These are phyloP conservation scores for Groenewaldozyma auringiensis DNA, from an alignment of 1,139 yeast genomes.

Conservation along the genomic window DNA sequence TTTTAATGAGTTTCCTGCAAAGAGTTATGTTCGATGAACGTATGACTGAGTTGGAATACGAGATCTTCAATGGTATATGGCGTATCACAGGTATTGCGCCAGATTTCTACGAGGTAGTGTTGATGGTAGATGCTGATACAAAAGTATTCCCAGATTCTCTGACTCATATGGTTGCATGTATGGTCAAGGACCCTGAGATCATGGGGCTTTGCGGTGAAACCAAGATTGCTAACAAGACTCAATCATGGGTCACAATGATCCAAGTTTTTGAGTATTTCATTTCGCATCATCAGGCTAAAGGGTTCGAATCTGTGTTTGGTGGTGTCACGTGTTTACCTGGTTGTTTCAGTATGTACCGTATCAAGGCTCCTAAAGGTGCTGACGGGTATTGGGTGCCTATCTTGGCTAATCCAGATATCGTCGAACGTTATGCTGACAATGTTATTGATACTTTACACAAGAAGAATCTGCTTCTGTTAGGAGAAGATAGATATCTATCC, in stretches of 20 bases:
- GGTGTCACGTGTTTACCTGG: conserved; percentile 98
- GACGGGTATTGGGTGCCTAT: conserved; percentile 97
- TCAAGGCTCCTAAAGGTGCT: conserved; percentile 84
- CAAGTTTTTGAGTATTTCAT: conserved; percentile 95
- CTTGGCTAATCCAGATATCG: conserved; percentile 91
- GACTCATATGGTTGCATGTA: conserved; percentile 87
- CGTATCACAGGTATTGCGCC: conserved; percentile 83
- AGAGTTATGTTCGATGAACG: conserved; percentile 90
- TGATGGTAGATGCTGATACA: conserved; percentile 98
- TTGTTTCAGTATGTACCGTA: conserved; percentile 92
- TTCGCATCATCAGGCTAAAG: conserved; percentile 94
- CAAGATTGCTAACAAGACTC: conserved; percentile 77
- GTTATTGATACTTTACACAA: conserved; percentile 81
- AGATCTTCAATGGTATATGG: conserved; percentile 73
- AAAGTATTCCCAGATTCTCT: conserved; percentile 83
- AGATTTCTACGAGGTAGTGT: conserved; percentile 71
- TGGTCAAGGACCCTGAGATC: conserved; percentile 81
- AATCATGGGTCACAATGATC: conserved; percentile 88
- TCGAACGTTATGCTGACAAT: conserved; percentile 88
- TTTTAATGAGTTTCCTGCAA: conserved; percentile 88
- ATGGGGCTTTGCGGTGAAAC: conserved; percentile 99
- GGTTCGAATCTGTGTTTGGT: conserved; percentile 93
- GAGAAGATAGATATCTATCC: conserved; percentile 87
- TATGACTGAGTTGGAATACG: conserved; percentile 91
- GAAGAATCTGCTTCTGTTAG: conserved; percentile 79